Evolutionary conservation across 192 early-diverging fungal species (phyloP), one percentile per base, ranked within the genome.

Genomic region (Pilobolus umbonatus): DNA sequence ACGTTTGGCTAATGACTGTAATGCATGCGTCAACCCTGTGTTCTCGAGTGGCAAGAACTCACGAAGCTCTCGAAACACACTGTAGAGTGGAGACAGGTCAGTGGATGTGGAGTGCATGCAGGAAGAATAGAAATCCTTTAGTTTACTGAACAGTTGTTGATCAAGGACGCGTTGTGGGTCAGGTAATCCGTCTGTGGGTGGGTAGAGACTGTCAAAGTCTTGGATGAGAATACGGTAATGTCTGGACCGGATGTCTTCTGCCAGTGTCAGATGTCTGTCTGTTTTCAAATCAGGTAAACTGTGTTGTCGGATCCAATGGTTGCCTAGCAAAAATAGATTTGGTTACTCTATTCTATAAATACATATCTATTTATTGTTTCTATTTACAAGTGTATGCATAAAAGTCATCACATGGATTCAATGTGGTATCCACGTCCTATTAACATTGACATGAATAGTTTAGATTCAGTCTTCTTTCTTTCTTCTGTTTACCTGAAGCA

Each of bases 341-440:
- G 10, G 14, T 24, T 11, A 45, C 19, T 29, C 22, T n/a, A n/a
- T n/a, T n/a, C n/a, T n/a, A n/a, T n/a, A n/a, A n/a, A n/a, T n/a
- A n/a, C n/a, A n/a, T n/a, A n/a, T 34, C 1, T 31, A 17, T 5
- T 38, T 46, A 5, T 11, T 36, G 4, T 10, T 39, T 21, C 12
- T 25, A 26, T 70, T 62, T 75, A 85, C 83, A 80, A 26, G 66
- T 71, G 57, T 75, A 86, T 44, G 74, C 69, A 57, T 78, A 86
- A 74, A 88, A 88, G 61, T 86, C 83, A 22, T 75, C 55, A 38
- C 86, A 88, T 12, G 84, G 82, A 66, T 88, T 74, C 5, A 67
- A 68, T 12, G 52, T 43, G 12, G 58, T 61, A 62, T 85, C 80
- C 60, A 88, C 73, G 22, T 75, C 76, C 26, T 65, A 48, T 15